Conservation (phyloP, 1,284 basidiomycete species). For the Athelia psychrophila region DNA sequence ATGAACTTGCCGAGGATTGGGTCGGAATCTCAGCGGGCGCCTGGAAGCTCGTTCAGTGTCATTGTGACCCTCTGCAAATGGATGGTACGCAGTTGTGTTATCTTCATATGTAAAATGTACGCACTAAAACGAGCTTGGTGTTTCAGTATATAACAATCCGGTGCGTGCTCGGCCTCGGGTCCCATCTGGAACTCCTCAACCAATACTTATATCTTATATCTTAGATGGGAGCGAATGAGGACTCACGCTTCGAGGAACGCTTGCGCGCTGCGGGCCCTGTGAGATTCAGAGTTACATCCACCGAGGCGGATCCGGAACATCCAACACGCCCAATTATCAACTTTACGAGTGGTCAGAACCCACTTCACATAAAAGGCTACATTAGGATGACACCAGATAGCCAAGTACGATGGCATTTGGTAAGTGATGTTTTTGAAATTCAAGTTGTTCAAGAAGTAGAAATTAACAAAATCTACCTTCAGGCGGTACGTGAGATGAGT, state of each 20-base stretch:
- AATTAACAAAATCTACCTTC: neutral
- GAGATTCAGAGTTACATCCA: slow-evolving; percentile 39
- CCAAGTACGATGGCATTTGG: slow-evolving; percentile 62
- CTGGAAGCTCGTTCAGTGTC: slow-evolving; percentile 64
- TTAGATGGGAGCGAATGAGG: no score
- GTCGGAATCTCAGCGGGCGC: slow-evolving; percentile 55
- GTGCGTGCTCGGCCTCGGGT: no score
- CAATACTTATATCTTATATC: no score
- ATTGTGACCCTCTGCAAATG: slow-evolving; percentile 63
- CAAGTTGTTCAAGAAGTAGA: slow-evolving; percentile 7
- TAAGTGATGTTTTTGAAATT: slow-evolving; percentile 30
- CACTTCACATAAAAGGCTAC: slow-evolving; percentile 45
- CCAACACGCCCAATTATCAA: slow-evolving; percentile 52
- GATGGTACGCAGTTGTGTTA: slow-evolving; percentile 1
- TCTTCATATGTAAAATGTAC: no score
- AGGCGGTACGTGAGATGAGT: slow-evolving; percentile 58
- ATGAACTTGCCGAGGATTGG: slow-evolving; percentile 53
- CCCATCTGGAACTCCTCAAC: no score
- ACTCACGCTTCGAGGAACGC: slow-evolving; percentile 46
- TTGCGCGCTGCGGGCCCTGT: slow-evolving; percentile 43
- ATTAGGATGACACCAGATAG: slow-evolving; percentile 56
- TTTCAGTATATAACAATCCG: no score
- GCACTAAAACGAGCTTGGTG: no score
- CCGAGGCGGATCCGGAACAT: slow-evolving; percentile 41
- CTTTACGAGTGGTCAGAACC: slow-evolving; percentile 48